phyloP scores from a whole-genome alignment of 2,329 filamentous ascomycete genomes.

The Thyridium curvatum region DNA sequence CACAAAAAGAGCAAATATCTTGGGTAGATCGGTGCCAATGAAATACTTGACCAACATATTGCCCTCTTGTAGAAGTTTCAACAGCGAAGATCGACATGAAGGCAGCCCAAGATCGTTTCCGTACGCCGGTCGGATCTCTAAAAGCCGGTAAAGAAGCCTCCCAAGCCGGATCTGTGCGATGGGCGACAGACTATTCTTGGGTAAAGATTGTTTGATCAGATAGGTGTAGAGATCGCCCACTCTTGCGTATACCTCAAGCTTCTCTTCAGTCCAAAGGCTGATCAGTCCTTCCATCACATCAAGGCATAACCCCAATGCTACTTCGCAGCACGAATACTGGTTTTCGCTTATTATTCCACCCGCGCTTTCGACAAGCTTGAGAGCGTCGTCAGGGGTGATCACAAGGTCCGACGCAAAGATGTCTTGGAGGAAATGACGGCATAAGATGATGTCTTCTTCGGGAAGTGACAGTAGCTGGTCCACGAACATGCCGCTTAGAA shows the following conservation, averaged over 20 bases:
- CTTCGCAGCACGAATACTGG: slow-evolving; percentile 67
- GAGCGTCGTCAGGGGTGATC: slow-evolving; percentile 38
- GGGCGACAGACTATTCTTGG: slow-evolving; percentile 63
- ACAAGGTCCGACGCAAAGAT: slow-evolving; percentile 47
- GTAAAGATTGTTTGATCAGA: slow-evolving; percentile 62
- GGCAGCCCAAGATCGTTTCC: slow-evolving; percentile 52
- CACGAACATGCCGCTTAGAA: slow-evolving; percentile 44
- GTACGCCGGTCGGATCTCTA: slow-evolving; percentile 63
- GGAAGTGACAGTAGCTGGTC: slow-evolving; percentile 41
- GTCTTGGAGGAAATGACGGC: slow-evolving; percentile 41
- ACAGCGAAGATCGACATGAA: slow-evolving; percentile 61
- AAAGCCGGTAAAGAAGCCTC: slow-evolving; percentile 61
- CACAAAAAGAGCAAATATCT: slow-evolving; percentile 76
- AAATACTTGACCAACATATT: slow-evolving; percentile 69
- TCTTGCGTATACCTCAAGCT: slow-evolving; percentile 54
- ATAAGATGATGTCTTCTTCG: slow-evolving; percentile 48
- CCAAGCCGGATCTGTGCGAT: slow-evolving; percentile 62
- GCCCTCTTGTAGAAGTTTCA: slow-evolving; percentile 63
- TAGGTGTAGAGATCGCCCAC: slow-evolving; percentile 75
- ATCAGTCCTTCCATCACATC: slow-evolving; percentile 61
- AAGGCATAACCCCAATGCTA: slow-evolving; percentile 61
- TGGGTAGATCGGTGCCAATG: slow-evolving; percentile 62
- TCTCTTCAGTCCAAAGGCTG: slow-evolving; percentile 54
- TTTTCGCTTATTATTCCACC: slow-evolving; percentile 47
- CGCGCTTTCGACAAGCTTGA: slow-evolving; percentile 41